Percentiles rank a stretch among this genome's conserved stretches.
phyloP scores from a whole-genome alignment of 1,284 basidiomycete species.

The Tilletia caries region DNA sequence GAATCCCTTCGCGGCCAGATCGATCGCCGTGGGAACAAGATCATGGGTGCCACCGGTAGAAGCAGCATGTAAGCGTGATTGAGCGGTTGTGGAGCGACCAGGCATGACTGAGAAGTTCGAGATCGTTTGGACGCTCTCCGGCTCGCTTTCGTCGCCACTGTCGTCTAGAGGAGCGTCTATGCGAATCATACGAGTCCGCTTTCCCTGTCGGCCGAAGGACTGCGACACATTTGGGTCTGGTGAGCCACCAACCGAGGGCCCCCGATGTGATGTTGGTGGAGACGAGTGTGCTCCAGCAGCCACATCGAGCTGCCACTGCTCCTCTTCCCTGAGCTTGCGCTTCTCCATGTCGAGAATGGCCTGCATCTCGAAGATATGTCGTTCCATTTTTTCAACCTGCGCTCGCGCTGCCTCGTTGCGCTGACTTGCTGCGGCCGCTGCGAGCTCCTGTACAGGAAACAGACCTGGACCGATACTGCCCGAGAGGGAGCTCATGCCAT shows the following conservation, averaged over 20 bases:
- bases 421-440: background rate
- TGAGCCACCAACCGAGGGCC: background rate
- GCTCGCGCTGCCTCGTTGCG: background rate
- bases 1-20: background rate
- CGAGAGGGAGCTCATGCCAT: constrained; percentile 4
- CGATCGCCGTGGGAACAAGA: background rate
- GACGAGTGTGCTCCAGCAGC: background rate
- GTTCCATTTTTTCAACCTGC: constrained; percentile 10
- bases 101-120: constrained; percentile 6
- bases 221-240: background rate
- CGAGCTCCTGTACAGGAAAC: background rate
- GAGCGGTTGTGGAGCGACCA: background rate
- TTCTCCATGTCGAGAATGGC: constrained; percentile 3
- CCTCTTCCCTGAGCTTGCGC: constrained; percentile 7
- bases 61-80: background rate
- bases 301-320: constrained; percentile 10
- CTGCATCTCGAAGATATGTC: background rate
- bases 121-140: background rate
- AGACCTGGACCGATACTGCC: background rate
- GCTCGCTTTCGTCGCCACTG: constrained; percentile 7
- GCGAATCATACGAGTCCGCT: background rate
- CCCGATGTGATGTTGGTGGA: background rate
- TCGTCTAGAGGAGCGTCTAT: background rate
- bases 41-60: background rate
- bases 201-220: background rate